phyloP scores from a whole-genome alignment of 1,139 yeast species.

The Yamadazyma pseudoaaseri region DNA sequence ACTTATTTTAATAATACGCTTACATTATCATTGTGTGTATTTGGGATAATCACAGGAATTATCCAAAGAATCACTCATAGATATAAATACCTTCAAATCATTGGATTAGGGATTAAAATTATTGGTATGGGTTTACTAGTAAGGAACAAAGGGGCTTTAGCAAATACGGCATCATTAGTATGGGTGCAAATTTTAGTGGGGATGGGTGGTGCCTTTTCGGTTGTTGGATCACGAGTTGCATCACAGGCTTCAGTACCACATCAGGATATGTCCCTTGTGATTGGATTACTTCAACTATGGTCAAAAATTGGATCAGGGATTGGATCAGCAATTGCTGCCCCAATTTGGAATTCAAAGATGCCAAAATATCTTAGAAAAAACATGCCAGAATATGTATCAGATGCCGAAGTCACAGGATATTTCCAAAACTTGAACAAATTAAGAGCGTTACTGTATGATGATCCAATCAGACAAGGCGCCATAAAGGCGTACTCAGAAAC shows the following conservation, averaged over 20 bases:
- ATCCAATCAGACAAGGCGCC: slow-evolving; percentile 26
- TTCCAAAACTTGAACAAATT: slow-evolving; percentile 19
- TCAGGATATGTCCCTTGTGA: slow-evolving; percentile 44
- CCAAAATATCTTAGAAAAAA: slow-evolving; percentile 25
- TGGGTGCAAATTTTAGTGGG: slow-evolving; percentile 23
- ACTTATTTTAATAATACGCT: slow-evolving; percentile 30
- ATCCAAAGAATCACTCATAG: slow-evolving; percentile 26
- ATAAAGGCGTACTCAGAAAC: slow-evolving; percentile 26
- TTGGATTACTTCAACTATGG: slow-evolving; percentile 40
- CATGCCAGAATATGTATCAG: slow-evolving; percentile 19
- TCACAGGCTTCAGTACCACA: slow-evolving; percentile 41
- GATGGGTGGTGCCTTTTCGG: slow-evolving; percentile 30
- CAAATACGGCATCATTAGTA: slow-evolving; percentile 18
- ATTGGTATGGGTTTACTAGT: slow-evolving; percentile 26
- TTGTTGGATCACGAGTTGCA: slow-evolving; percentile 28
- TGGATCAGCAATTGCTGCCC: slow-evolving; percentile 46
- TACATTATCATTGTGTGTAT: slow-evolving; percentile 29
- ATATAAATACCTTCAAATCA: slow-evolving; percentile 25
- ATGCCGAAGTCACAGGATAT: slow-evolving; percentile 13
- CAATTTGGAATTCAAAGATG: slow-evolving; percentile 43
- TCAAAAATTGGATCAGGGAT: slow-evolving; percentile 43
- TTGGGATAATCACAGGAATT: slow-evolving; percentile 30
- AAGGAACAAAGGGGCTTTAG: slow-evolving; percentile 16
- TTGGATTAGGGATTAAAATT: slow-evolving; percentile 25
- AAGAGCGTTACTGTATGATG: slow-evolving; percentile 18